Evolutionary conservation across 139 green algal genomes (phyloP).

Genomic region (Cymbomonas tetramitiformis): DNA sequence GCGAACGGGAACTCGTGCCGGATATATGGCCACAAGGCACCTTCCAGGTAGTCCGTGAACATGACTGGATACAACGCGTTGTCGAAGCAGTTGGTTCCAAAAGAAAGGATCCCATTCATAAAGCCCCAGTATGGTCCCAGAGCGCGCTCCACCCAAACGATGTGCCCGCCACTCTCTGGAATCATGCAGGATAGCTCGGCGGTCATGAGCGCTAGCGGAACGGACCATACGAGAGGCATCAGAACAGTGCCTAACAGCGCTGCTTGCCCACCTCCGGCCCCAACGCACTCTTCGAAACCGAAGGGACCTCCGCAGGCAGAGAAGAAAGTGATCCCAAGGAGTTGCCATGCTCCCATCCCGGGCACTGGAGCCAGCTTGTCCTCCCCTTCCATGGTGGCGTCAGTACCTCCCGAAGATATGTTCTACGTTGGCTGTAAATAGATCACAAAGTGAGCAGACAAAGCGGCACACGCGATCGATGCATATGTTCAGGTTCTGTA

Average conservation of each 20-base stretch:
- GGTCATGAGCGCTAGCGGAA: constrained; percentile 32
- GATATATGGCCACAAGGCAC: neutral
- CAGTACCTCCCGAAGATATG: too few relatives aligned
- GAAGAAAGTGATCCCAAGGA: constrained; percentile 22
- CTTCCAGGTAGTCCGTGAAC: constrained; percentile 17
- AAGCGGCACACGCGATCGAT: too few relatives aligned
- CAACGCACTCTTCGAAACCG: constrained; percentile 31
- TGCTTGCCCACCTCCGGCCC: constrained; percentile 12
- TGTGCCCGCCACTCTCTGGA: constrained; percentile 29
- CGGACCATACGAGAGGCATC: constrained; percentile 27
- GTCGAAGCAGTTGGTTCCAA: constrained; percentile 14
- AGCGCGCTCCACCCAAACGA: constrained; percentile 29
- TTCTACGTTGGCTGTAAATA: too few relatives aligned
- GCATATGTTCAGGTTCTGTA: too few relatives aligned
- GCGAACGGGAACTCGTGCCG: too few relatives aligned
- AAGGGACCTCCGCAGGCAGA: constrained; percentile 26
- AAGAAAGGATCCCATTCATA: constrained; percentile 11
- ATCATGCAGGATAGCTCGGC: constrained; percentile 23
- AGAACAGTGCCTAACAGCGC: constrained; percentile 13
- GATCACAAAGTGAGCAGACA: too few relatives aligned
- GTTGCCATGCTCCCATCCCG: too few relatives aligned
- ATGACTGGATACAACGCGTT: constrained; percentile 19
- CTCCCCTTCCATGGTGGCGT: too few relatives aligned
- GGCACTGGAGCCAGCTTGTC: too few relatives aligned
- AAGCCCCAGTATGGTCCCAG: constrained; percentile 30